Conservation (phyloP, 257 asterid species). For the Gentiana dahurica region DNA sequence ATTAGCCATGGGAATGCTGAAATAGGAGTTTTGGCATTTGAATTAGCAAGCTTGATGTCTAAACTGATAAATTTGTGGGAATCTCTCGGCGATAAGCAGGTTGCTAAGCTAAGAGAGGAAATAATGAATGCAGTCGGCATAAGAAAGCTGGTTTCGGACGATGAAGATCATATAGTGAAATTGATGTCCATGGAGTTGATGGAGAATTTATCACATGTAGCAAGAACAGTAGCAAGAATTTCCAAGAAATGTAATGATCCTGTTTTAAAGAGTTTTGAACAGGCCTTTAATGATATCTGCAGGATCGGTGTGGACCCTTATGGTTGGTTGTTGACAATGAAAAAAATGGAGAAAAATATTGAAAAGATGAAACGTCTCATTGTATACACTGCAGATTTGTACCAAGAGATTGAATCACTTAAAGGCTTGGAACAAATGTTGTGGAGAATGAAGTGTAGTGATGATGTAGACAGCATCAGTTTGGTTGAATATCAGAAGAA, state of each 20-base stretch:
- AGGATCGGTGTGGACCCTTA: slow-evolving; percentile 40
- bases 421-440: slow-evolving; percentile 65
- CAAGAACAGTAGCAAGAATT: slow-evolving; percentile 50
- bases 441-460: slow-evolving; percentile 64
- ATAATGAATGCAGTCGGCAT: slow-evolving; percentile 51
- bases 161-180: slow-evolving; percentile 53
- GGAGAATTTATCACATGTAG: slow-evolving; percentile 55
- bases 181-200: slow-evolving; percentile 58
- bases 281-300: slow-evolving; percentile 55
- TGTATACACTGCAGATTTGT: slow-evolving; percentile 39
- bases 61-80: slow-evolving; percentile 79
- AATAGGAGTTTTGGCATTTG: slow-evolving; percentile 83
- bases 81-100: slow-evolving; percentile 63
- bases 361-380: slow-evolving; percentile 67
- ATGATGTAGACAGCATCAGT: slow-evolving; percentile 47
- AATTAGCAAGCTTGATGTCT: slow-evolving; percentile 82
- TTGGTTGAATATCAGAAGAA: slow-evolving; percentile 77
- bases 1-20: slow-evolving; percentile 29
- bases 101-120: slow-evolving; percentile 61
- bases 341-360: slow-evolving; percentile 63
- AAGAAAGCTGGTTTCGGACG: slow-evolving; percentile 55
- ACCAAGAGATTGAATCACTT: slow-evolving; percentile 78
- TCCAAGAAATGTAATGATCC: slow-evolving; percentile 74
- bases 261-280: slow-evolving; percentile 65
- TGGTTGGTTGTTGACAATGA: slow-evolving; percentile 60